Evolutionary conservation across 805 yeast genomes (phyloP), one percentile per base, ranked within the genome.

Genomic region (Ogataea allantospora): DNA sequence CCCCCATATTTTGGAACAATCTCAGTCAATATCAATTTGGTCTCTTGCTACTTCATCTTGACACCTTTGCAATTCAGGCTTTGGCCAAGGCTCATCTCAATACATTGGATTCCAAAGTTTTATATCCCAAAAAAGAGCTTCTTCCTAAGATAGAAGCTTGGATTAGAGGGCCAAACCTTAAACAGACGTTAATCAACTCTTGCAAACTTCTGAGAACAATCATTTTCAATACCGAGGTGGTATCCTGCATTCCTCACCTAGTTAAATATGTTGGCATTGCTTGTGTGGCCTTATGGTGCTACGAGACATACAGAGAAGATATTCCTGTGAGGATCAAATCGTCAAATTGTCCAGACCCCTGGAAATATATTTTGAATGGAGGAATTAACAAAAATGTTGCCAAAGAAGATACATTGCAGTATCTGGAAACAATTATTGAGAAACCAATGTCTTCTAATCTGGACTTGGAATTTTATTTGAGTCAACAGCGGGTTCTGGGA

Each of bases 1-100:
- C 67, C 3, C 53, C 60, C 7, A 46, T 58, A 3, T 63, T 57
- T 24, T 65, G 68, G 68, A 50, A 41, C 19, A 44, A 42, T 20
- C 30, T 42, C 3, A 35, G 41, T 2, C 30, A 30, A 21, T 42
- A 41, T 26, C 48, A 44, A 20, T 36, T 41, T 33, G 48, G 48
- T 3, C 39, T 35, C 23, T 30, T 44, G 16, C 12, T 35, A n/a
- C 33, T 44, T 7, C 38, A 42, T 21, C 38, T 41, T 14, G 46
- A 44, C 16, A 26, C 38, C 1, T 20, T 23, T 24, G 15, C 43
- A 4, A 24, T 44, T 19, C 39, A 34, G 18, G 27, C 33, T 14
- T 22, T 44, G 8, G 43, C 44, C 4, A 20, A 30, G 14, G 37
- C 6, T 15, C 11, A 3, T 6, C 27, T 13, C 33, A 23, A 11